Conservation (phyloP, 768 basidiomycete species). For the Paxillus ammoniavirescens region DNA sequence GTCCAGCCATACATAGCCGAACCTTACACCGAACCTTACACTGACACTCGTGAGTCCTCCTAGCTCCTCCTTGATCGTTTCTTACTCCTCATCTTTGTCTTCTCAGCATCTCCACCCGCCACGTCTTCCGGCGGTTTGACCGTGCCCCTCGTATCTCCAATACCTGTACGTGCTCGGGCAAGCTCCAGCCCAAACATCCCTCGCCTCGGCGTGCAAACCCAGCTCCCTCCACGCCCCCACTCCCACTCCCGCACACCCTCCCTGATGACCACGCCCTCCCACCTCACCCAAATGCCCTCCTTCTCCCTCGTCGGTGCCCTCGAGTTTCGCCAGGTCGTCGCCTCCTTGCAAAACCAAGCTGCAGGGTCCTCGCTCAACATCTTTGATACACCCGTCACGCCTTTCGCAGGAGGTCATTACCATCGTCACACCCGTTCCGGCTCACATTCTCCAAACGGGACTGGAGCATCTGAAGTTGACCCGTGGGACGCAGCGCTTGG, state of each 20-base stretch:
- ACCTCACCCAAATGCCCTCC: conserved; percentile 61
- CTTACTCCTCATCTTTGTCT: conserved; percentile 3
- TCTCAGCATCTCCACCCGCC: conserved; percentile 7
- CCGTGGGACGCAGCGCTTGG: conserved; percentile 54
- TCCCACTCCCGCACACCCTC: conserved; percentile 47
- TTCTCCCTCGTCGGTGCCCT: conserved; percentile 94
- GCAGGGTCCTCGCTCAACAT: conserved; percentile 53
- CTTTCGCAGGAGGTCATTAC: conserved; percentile 77
- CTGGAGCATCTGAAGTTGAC: conserved; percentile 32
- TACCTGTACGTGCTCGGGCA: conserved; percentile 38
- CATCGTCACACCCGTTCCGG: conserved; percentile 36
- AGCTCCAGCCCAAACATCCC: conserved; percentile 36
- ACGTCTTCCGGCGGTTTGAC: conserved; percentile 9
- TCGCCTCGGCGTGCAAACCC: conserved; percentile 35
- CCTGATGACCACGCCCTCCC: conserved; percentile 38
- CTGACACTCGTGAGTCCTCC: conserved; percentile 56
- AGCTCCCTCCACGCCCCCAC: conserved; percentile 41
- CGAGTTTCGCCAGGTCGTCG: conserved; percentile 91
- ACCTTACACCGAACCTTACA: conserved; percentile 39
- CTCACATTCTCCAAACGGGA: conserved; percentile 30
- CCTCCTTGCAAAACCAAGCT: conserved; percentile 72
- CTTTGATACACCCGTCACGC: conserved; percentile 67
- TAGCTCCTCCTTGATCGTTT: background rate
- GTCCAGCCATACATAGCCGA: conserved; percentile 37
- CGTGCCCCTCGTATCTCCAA: conserved; percentile 29